A percentile compares a stretch with the other conserved stretches of the same genome.
phyloP scores from a whole-genome alignment of 305 asterid genomes.

The Lippia alba region DNA sequence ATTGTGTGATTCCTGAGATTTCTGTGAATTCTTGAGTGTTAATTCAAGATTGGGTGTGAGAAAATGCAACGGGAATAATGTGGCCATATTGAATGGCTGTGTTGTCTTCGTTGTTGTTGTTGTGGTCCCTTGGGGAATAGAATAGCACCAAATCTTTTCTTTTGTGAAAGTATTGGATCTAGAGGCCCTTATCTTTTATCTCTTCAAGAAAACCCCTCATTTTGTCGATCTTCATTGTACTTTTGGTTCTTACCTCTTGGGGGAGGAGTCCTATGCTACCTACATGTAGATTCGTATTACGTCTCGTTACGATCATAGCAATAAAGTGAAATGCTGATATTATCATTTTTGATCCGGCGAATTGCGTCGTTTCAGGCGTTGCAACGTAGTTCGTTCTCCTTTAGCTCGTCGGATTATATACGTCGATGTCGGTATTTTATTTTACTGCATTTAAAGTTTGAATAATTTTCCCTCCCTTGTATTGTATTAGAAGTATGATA shows the following conservation, averaged over 20 bases:
- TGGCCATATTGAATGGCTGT: slow-evolving; percentile 42
- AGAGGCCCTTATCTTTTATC: neutral
- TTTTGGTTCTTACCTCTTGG: neutral
- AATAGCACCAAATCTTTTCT: slow-evolving; percentile 31
- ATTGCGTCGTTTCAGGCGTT: too few species aligned
- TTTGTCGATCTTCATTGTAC: neutral
- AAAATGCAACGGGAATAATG: slow-evolving; percentile 23
- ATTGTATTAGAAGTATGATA: neutral
- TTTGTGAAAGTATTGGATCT: slow-evolving; percentile 25
- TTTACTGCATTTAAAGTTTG: too few species aligned
- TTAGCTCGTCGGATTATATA: too few species aligned
- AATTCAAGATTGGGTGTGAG: neutral
- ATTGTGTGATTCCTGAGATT: neutral
- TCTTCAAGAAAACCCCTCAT: slow-evolving; percentile 4
- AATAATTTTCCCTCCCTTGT: too few species aligned
- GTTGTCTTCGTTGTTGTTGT: slow-evolving; percentile 26
- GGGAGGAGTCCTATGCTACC: neutral
- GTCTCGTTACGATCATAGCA: too few species aligned
- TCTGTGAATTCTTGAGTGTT: slow-evolving; percentile 3
- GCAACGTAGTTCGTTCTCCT: too few species aligned
- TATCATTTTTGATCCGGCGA: too few species aligned
- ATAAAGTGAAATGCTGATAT: too few species aligned
- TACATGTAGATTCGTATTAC: neutral
- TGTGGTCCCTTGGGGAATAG: slow-evolving; percentile 40
- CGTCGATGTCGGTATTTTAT: too few species aligned